phyloP scores from a whole-genome alignment of 78 protist genomes.

The Isochrysis galbana region DNA sequence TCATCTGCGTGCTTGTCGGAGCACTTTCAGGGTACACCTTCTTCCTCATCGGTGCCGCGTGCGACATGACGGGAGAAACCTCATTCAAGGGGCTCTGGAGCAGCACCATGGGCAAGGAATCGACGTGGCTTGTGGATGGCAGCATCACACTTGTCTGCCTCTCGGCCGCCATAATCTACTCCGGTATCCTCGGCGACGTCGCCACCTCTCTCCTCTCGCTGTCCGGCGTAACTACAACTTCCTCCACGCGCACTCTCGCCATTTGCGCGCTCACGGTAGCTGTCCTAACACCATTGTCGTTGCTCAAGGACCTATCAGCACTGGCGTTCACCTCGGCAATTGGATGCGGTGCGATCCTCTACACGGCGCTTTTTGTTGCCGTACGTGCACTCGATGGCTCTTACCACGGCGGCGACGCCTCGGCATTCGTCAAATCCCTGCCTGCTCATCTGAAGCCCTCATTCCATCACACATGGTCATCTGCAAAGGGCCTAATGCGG shows the following conservation, averaged over 20 bases:
- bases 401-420: neutral
- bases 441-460: neutral
- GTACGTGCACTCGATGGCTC: neutral
- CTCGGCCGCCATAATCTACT: neutral
- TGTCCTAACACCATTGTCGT: neutral
- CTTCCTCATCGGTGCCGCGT: neutral
- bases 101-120: neutral
- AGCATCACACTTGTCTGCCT: neutral
- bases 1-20: neutral
- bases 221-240: neutral
- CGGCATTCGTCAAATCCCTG: neutral
- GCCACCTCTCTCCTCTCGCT: neutral
- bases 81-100: neutral
- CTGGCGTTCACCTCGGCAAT: neutral
- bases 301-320: slow-evolving; percentile 4
- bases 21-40: neutral
- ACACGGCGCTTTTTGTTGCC: neutral
- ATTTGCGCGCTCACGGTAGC: neutral
- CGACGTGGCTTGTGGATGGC: neutral
- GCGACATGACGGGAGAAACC: neutral
- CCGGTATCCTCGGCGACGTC: slow-evolving; percentile 21
- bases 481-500: too few species aligned
- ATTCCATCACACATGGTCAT: neutral
- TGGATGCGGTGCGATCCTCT: neutral
- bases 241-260: neutral